phyloP scores from a whole-genome alignment of 495 filamentous ascomycete species.

The Massariosphaeria phaeospora region DNA sequence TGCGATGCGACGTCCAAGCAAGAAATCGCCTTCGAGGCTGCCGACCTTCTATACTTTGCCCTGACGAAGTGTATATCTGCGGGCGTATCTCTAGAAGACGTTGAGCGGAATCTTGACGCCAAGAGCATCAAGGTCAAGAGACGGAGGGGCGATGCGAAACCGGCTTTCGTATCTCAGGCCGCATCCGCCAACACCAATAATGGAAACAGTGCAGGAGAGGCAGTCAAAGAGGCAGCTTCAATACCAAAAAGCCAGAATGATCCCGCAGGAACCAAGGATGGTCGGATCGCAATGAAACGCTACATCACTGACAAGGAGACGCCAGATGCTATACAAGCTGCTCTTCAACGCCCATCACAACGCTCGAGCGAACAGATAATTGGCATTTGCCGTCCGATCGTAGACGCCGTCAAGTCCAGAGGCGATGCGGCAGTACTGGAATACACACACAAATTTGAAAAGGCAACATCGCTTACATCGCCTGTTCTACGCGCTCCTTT shows the following conservation, averaged over 20 bases:
- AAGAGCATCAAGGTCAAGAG: constrained; percentile 93
- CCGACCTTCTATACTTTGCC: constrained; percentile 93
- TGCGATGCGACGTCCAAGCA: constrained; percentile 77
- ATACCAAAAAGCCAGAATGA: constrained; percentile 43
- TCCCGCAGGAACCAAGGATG: constrained; percentile 49
- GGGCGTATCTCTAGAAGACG: constrained; percentile 78
- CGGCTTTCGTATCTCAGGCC: constrained; percentile 57
- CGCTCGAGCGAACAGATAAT: constrained; percentile 86
- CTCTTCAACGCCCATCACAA: constrained; percentile 83
- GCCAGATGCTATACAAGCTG: constrained; percentile 57
- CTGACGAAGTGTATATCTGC: constrained; percentile 78
- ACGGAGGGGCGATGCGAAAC: constrained; percentile 88
- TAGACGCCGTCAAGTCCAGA: constrained; percentile 70
- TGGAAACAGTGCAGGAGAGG: constrained; percentile 30
- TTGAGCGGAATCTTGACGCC: constrained; percentile 85
- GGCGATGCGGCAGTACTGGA: constrained; percentile 84
- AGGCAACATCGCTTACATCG: constrained; percentile 80
- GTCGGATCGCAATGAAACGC: constrained; percentile 76
- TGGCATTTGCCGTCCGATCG: constrained; percentile 82
- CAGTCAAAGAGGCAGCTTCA: constrained; percentile 43
- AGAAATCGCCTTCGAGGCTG: constrained; percentile 88
- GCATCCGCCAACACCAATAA: constrained; percentile 7
- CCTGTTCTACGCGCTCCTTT: constrained; percentile 87
- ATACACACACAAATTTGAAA: constrained; percentile 96
- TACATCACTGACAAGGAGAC: constrained; percentile 61